Base-by-base conservation (phyloP, 2,329 filamentous ascomycete species). In the Trichoderma sp. region DNA sequence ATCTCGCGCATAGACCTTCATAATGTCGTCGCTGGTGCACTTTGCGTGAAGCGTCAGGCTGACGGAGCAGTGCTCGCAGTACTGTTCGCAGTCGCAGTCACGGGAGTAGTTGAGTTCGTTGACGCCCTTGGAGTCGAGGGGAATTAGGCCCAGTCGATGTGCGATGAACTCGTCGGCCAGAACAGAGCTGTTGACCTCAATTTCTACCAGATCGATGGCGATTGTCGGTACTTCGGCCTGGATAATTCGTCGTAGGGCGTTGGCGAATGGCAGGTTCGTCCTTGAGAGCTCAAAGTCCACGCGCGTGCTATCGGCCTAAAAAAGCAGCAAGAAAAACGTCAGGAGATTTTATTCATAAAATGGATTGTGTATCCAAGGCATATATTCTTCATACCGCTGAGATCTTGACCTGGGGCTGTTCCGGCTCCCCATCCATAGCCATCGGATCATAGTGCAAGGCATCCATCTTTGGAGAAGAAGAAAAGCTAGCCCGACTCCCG, bases 1-100 rank as follows among this genome's bases (percentile, higher is more conserved):
- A 80, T 99, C 95, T 69, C 94, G 89, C 70, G 96, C 94, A 78
- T 96, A 97, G 11, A 99, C 93, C 76, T 92, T 93, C 90, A 99
- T 96, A 71, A 95, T 91, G 72, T 95, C 91, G 75, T 96, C 93
- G 62, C 88, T 88, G 3, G 89, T 94, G 81, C 94, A 97, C 77
- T 92, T 91, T 53, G 93, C 95, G 77, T 97, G 91, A 49, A 99
- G 86, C 4, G 88, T 91, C 33, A 99, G 87, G 29, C 89, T 91
- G 62, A 98, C 92, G 74, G 92, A 92, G 85, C 96, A 99, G 75
- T 92, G 88, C 73, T 97, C 92, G 84, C 96, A 99, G 83, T 94
- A 93, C 76, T 95, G 91, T 75, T 97, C 95, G 84, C 96, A 99
- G 77, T 97, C 93, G 84, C 96, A 99, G 81, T 98, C 95, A 77